Evolutionary conservation across 2,329 filamentous ascomycete species (phyloP).

Genomic region (Claviceps quebecensis): DNA sequence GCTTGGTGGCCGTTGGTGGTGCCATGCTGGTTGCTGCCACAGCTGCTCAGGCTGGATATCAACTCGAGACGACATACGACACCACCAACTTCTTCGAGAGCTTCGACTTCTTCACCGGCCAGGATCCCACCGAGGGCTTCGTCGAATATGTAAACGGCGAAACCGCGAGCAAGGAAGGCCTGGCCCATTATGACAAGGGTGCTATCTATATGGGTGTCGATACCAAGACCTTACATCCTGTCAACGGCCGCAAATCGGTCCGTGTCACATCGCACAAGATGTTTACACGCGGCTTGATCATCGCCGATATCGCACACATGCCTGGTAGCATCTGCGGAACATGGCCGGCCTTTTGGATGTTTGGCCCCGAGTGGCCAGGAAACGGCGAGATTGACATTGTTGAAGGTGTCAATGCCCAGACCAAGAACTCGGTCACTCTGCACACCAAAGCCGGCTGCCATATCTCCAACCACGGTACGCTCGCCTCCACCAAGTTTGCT

Average conservation of each 20-base stretch:
- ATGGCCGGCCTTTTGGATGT: constrained; percentile 62
- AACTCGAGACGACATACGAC: constrained; percentile 34
- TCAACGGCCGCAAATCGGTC: constrained; percentile 52
- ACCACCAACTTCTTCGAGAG: constrained; percentile 39
- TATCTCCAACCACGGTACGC: constrained; percentile 34
- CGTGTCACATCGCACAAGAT: constrained; percentile 52
- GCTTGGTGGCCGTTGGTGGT: constrained; percentile 13
- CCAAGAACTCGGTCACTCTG: constrained; percentile 48
- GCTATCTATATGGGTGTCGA: constrained; percentile 60
- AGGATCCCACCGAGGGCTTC: constrained; percentile 62
- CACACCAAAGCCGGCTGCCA: constrained; percentile 50
- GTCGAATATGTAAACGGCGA: constrained; percentile 51
- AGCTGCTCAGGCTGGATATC: constrained; percentile 23
- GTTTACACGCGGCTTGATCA: constrained; percentile 56
- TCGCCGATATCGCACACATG: constrained; percentile 64
- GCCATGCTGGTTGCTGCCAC: constrained; percentile 16
- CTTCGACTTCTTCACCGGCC: constrained; percentile 40
- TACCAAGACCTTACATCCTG: constrained; percentile 37
- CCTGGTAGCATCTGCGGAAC: constrained; percentile 56
- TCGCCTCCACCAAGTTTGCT: constrained; percentile 31
- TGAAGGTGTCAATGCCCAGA: constrained; percentile 56
- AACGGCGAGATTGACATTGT: constrained; percentile 69
- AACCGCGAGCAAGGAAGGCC: constrained; percentile 41
- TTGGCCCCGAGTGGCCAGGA: constrained; percentile 56
- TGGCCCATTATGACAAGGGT: constrained; percentile 42